Evolutionary conservation across 257 asterid species (phyloP), one percentile per base, ranked within the genome.

Genomic region (Solanum acaule): DNA sequence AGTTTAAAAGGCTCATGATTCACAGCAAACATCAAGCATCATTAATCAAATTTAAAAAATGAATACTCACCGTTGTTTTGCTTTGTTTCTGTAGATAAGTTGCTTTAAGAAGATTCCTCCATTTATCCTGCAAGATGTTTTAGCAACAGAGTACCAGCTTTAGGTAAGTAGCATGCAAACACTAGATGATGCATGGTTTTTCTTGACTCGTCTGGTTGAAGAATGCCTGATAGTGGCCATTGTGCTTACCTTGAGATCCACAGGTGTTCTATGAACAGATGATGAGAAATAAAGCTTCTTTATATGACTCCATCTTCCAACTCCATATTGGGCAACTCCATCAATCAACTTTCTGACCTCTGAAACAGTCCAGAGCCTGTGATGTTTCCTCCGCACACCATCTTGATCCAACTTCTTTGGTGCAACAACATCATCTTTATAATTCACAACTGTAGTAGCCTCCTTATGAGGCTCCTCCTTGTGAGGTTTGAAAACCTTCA

Each of bases 61-160:
- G 35, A 78, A 73, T 90, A 89, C 90, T 85, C 81, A 95, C 98
- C 95, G 92, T 92, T 44, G 75, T 91, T 89, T 89, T 92, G 90
- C 92, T 92, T 88, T 91, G 94, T 52, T 89, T 94, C 89, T 93
- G 94, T 85, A 94, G 89, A 82, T 95, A 92, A 34, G 98, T 93
- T 87, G 99, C 99, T 91, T 97, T 97, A 91, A 97, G 90, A 90
- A 96, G 99, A 91, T 97, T 96, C 87, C 99, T 91, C 99, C 99
- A 97, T 89, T 97, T 97, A 92, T 97, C 99, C 99, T 96, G 94
- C 85, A 37, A 84, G 33, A 81, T 86, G 71, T 82, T 78, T 63
- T 34, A 88, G 87, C 90, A 90, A 76, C 72, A 73, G 27, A 46
- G 86, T 46, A 10, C 68, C 40, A 31, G 22, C 86, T 82, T 82